Conservation (phyloP, 148 eudicot genomes). For the Arctostaphylos glauca region DNA sequence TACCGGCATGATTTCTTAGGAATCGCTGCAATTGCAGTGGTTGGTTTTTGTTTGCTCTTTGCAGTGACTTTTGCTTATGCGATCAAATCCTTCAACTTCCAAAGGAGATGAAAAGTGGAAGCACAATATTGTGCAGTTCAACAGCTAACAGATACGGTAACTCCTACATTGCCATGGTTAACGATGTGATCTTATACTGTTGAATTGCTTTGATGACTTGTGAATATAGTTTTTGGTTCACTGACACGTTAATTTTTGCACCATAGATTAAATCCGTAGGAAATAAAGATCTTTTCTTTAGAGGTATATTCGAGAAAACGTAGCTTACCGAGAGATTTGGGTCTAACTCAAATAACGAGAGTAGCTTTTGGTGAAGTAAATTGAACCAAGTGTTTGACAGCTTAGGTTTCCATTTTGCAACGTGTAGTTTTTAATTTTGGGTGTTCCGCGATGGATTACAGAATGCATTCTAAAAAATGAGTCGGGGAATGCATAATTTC, state of each 20-base stretch:
- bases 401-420: too few species aligned
- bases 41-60: slow-evolving; percentile 61
- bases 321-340: background rate
- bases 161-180: background rate
- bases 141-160: slow-evolving; percentile 20
- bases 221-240: background rate
- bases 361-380: background rate
- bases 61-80: slow-evolving; percentile 85
- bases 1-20: slow-evolving; percentile 72
- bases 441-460: too few species aligned
- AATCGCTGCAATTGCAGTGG: slow-evolving; percentile 57
- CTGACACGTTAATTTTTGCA: background rate
- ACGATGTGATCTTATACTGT: background rate
- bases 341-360: background rate
- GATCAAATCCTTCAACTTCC: slow-evolving; percentile 84
- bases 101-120: slow-evolving; percentile 57
- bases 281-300: background rate
- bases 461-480: too few species aligned
- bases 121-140: background rate
- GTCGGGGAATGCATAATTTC: too few species aligned
- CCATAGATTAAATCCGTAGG: background rate
- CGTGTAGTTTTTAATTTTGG: too few species aligned
- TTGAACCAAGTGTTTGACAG: background rate
- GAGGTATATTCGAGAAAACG: background rate
- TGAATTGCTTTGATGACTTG: background rate